These are phyloP conservation scores for Alopecurus myosuroides DNA, from an alignment of 176 grass and related monocot genomes.

Conservation along the genomic window DNA sequence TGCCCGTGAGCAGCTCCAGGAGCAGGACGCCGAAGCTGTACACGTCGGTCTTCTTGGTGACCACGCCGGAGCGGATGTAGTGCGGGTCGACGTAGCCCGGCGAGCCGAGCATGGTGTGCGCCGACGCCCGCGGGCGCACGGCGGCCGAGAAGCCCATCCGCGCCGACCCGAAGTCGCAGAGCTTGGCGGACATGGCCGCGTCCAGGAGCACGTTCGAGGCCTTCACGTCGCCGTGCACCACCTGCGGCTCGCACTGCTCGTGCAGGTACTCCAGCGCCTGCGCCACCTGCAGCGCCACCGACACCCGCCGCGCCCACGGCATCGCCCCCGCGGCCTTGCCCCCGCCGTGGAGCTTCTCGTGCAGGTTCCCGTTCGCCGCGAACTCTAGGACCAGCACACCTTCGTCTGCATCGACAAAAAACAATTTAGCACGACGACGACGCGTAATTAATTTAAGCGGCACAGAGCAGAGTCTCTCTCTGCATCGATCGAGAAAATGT, in stretches of 20 bases:
- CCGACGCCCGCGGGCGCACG: conserved; percentile 54
- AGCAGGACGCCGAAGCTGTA: conserved; percentile 97
- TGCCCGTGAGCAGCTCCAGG: conserved; percentile 82
- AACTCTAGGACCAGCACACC: conserved; percentile 87
- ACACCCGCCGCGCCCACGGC: conserved; percentile 64
- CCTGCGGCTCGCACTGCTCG: conserved; percentile 77
- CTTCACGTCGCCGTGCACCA: conserved; percentile 94
- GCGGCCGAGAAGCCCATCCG: conserved; percentile 86
- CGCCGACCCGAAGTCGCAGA: conserved; percentile 96
- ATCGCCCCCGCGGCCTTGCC: conserved; percentile 24
- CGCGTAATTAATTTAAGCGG: too few relatives aligned
- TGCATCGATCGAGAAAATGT: neutral
- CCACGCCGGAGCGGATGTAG: conserved; percentile 81
- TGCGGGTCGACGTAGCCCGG: conserved; percentile 92
- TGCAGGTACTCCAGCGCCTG: conserved; percentile 84
- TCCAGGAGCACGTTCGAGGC: conserved; percentile 93
- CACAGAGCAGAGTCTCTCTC: neutral
- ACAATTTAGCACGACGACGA: neutral
- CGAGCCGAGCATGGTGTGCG: conserved; percentile 66
- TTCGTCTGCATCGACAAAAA: conserved; percentile 47
- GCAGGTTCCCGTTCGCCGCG: conserved; percentile 82
- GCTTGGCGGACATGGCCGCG: conserved; percentile 60
- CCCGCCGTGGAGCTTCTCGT: conserved; percentile 73
- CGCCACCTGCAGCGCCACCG: conserved; percentile 67
- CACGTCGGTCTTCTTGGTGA: conserved; percentile 95